phyloP scores from a whole-genome alignment of 495 filamentous ascomycete genomes.

The Lophiostoma macrostomum region DNA sequence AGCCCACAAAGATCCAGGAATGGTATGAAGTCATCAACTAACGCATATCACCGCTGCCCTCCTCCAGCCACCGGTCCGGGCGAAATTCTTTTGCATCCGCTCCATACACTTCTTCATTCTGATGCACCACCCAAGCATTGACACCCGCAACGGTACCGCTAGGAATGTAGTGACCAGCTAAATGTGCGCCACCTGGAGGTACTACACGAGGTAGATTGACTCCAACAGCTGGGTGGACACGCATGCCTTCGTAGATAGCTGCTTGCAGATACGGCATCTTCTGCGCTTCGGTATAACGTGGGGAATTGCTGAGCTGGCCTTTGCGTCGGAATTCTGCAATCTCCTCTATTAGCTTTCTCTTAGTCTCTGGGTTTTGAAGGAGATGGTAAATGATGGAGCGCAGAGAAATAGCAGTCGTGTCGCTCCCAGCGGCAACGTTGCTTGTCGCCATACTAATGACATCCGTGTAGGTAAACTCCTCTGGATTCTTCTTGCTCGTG shows the following conservation, averaged over 20 bases:
- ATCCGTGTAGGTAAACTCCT: conserved; percentile 4
- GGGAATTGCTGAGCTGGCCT: not conserved
- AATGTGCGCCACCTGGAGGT: conserved; percentile 42
- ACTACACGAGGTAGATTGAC: conserved; percentile 45
- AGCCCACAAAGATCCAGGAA: too few relatives aligned
- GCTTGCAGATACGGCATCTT: conserved; percentile 51
- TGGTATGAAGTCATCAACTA: too few relatives aligned
- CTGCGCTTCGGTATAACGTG: conserved; percentile 51
- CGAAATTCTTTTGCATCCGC: too few relatives aligned
- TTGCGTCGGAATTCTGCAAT: not conserved
- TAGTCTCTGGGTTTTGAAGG: conserved; percentile 55
- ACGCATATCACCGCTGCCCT: too few relatives aligned
- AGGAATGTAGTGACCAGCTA: conserved; percentile 21
- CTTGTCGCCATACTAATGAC: not conserved
- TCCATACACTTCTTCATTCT: too few relatives aligned
- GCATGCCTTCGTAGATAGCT: conserved; percentile 48
- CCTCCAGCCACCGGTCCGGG: too few relatives aligned
- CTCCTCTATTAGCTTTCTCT: not conserved
- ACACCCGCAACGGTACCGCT: too few relatives aligned
- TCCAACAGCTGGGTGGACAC: conserved; percentile 45
- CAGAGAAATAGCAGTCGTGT: conserved; percentile 54
- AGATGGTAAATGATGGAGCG: conserved; percentile 55
- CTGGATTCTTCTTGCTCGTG: conserved; percentile 7
- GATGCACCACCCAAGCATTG: too few relatives aligned
- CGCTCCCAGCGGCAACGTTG: conserved; percentile 53